A percentile compares a stretch with the other conserved stretches of the same genome.
Evolutionary conservation across 148 eudicot species (phyloP).

Genomic region (Fallopia convolvulus): DNA sequence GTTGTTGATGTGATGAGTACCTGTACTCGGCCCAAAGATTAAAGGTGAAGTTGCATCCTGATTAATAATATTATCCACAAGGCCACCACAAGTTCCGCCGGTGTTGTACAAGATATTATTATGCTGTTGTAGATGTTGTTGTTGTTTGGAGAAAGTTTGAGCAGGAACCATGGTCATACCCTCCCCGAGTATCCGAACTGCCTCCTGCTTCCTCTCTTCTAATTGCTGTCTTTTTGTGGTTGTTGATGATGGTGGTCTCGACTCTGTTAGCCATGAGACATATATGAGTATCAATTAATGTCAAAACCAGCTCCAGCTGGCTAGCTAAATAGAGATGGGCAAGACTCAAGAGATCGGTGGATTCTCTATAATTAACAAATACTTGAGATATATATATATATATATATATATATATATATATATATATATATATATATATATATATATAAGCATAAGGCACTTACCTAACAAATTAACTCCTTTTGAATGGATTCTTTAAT

Average conservation of each 20-base stretch:
- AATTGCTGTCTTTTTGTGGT: too few species aligned
- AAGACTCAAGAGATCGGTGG: neutral
- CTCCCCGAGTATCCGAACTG: neutral
- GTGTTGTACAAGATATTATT: neutral
- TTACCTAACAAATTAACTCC: neutral
- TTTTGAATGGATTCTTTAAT: too few species aligned
- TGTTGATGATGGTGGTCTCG: neutral
- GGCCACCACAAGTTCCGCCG: neutral
- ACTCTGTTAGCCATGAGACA: neutral
- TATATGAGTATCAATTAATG: neutral
- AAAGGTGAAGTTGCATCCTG: neutral
- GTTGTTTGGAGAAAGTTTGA: neutral
- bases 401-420: too few species aligned
- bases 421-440: too few species aligned
- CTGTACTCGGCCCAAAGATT: too few species aligned
- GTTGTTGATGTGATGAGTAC: too few species aligned
- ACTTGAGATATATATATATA: too few species aligned
- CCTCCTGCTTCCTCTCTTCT: too few species aligned
- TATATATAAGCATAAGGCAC: neutral
- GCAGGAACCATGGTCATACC: constrained; percentile 13
- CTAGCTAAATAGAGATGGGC: neutral
- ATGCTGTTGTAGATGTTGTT: neutral
- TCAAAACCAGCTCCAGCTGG: neutral
- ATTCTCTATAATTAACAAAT: too few species aligned
- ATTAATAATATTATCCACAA: neutral